Evolutionary conservation across 768 basidiomycete species (phyloP).

Genomic region (Clavulina sp.): DNA sequence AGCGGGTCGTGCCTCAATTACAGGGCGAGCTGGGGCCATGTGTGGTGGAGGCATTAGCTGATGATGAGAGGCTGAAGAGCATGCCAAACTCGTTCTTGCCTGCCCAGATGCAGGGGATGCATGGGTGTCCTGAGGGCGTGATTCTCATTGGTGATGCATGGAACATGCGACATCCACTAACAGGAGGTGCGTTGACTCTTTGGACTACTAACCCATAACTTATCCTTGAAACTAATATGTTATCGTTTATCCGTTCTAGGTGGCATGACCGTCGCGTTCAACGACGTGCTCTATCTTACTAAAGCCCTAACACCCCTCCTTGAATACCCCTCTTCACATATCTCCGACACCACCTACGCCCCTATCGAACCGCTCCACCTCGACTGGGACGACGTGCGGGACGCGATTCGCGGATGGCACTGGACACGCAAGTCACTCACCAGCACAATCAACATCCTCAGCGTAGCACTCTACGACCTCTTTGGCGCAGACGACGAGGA

Average conservation of each 20-base stretch:
- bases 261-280: slow-evolving; percentile 92
- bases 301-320: slow-evolving; percentile 5
- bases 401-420: slow-evolving; percentile 53
- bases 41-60: slow-evolving; percentile 51
- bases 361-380: neutral
- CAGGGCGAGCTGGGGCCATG: slow-evolving; percentile 52
- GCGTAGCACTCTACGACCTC: slow-evolving; percentile 82
- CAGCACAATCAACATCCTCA: slow-evolving; percentile 81
- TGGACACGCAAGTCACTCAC: slow-evolving; percentile 72
- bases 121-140: slow-evolving; percentile 40
- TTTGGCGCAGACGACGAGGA: slow-evolving; percentile 63
- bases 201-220: neutral
- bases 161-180: slow-evolving; percentile 99
- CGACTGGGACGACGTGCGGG: slow-evolving; percentile 22
- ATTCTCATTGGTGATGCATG: slow-evolving; percentile 87
- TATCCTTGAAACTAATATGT: neutral
- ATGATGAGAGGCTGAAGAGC: slow-evolving; percentile 59
- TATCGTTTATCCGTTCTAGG: slow-evolving; percentile 24
- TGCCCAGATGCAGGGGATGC: slow-evolving; percentile 43
- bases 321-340: neutral
- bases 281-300: slow-evolving; percentile 63
- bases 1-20: slow-evolving; percentile 62
- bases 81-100: slow-evolving; percentile 97
- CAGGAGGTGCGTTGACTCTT: slow-evolving; percentile 31
- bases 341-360: neutral